These are phyloP conservation scores for Phlebopus sp. DNA, from an alignment of 1,284 basidiomycete genomes.

Conservation along the genomic window DNA sequence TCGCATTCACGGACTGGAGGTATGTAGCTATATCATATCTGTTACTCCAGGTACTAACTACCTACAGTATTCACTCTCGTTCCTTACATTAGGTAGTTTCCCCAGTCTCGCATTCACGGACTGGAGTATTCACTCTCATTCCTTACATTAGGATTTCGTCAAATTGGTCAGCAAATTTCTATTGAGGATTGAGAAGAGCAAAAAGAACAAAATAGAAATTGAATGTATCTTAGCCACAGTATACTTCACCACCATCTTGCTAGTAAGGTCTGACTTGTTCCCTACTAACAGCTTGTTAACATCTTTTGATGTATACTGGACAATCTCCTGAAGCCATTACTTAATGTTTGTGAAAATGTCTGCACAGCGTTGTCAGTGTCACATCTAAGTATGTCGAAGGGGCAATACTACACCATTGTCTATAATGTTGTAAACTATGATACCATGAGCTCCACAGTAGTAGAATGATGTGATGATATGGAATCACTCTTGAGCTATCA, in stretches of 20 bases:
- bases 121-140: too few species aligned
- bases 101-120: too few species aligned
- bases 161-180: conserved; percentile 99
- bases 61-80: too few species aligned
- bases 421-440: conserved; percentile 99
- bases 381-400: conserved; percentile 1
- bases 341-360: conserved; percentile 99
- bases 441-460: conserved; percentile 95
- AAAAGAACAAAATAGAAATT: neutral
- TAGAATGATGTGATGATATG: conserved; percentile 97
- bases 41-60: too few species aligned
- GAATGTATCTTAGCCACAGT: conserved; percentile 84
- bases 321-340: conserved; percentile 99
- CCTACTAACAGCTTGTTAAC: conserved; percentile 98
- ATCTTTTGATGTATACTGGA: conserved; percentile 97
- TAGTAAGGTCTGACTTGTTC: conserved; percentile 96
- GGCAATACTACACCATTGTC: conserved; percentile 72
- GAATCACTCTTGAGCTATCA: conserved; percentile 89
- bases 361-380: conserved; percentile 30
- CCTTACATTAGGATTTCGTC: too few species aligned
- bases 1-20: too few species aligned
- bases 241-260: conserved; percentile 99
- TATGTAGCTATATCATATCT: too few species aligned
- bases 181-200: conserved; percentile 7
- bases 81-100: too few species aligned